Evolutionary conservation across 441 rosid genomes (phyloP).

Genomic region (Lepidium campestre): DNA sequence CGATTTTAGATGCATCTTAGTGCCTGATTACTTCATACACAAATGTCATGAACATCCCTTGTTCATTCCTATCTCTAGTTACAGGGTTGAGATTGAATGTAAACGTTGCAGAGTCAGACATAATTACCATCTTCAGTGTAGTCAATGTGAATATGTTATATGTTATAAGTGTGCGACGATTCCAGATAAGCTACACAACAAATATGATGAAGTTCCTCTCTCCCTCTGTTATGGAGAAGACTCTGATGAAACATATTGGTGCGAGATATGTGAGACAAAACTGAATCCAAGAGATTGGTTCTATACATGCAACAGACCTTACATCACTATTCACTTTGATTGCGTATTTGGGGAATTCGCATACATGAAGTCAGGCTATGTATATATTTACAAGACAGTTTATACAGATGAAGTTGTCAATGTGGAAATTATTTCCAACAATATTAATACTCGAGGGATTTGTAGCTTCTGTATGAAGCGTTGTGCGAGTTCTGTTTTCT

Average conservation of each 20-base stretch:
- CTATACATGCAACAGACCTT: background rate
- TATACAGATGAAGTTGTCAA: too few species aligned
- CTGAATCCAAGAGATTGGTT: background rate
- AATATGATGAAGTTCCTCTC: background rate
- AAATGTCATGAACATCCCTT: background rate
- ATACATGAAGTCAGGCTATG: background rate
- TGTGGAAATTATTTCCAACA: background rate
- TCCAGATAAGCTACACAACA: background rate
- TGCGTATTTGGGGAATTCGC: background rate
- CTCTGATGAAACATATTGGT: background rate
- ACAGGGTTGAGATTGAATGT: background rate
- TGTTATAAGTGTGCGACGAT: background rate
- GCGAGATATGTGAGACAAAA: background rate
- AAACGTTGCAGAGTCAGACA: background rate
- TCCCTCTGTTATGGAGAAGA: background rate
- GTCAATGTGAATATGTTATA: background rate
- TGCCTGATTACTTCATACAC: background rate
- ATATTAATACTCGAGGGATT: background rate
- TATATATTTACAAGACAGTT: too few species aligned
- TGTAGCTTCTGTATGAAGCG: fast-evolving
- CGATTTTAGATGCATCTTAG: background rate
- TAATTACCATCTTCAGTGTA: background rate
- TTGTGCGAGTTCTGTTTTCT: background rate
- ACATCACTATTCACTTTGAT: background rate
- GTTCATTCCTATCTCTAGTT: background rate